A percentile compares a stretch with the other conserved stretches of the same genome.
phyloP scores from a whole-genome alignment of 495 filamentous ascomycete genomes.

The Penicillium antarcticum region DNA sequence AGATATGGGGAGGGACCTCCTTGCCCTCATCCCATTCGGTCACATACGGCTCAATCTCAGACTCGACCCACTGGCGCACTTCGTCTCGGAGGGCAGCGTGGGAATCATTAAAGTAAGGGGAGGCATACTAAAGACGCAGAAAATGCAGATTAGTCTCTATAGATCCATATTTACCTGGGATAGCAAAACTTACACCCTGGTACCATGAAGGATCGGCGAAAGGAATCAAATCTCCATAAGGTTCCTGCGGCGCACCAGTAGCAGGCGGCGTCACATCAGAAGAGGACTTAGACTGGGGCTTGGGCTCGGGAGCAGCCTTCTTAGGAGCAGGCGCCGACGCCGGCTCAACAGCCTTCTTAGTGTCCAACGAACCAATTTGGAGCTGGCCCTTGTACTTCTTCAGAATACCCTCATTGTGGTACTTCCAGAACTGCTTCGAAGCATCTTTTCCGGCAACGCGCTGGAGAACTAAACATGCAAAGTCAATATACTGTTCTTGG shows the following conservation, averaged over 20 bases:
- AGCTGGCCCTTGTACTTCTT: conserved; percentile 92
- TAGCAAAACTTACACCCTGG: conserved; percentile 72
- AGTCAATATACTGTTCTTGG: conserved; percentile 18
- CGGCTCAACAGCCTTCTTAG: conserved; percentile 65
- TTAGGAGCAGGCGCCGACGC: conserved; percentile 47
- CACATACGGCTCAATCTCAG: conserved; percentile 85
- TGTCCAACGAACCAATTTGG: conserved; percentile 85
- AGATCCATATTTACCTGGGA: neutral
- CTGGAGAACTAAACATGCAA: conserved; percentile 61
- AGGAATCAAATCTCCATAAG: conserved; percentile 81
- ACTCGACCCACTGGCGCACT: conserved; percentile 87
- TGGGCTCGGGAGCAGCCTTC: conserved; percentile 50
- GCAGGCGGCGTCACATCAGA: conserved; percentile 31
- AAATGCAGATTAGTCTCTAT: conserved; percentile 9
- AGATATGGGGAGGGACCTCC: conserved; percentile 80
- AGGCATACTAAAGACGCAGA: conserved; percentile 67
- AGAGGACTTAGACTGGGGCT: conserved; percentile 41
- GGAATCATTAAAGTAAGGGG: conserved; percentile 90
- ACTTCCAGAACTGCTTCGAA: conserved; percentile 99
- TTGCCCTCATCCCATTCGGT: conserved; percentile 96
- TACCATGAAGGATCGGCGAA: conserved; percentile 95
- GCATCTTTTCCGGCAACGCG: conserved; percentile 95
- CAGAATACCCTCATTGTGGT: conserved; percentile 90
- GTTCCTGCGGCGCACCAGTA: conserved; percentile 66
- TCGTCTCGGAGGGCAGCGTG: conserved; percentile 88